phyloP scores from a whole-genome alignment of 2,329 filamentous ascomycete species.

The Aciculosporium take region DNA sequence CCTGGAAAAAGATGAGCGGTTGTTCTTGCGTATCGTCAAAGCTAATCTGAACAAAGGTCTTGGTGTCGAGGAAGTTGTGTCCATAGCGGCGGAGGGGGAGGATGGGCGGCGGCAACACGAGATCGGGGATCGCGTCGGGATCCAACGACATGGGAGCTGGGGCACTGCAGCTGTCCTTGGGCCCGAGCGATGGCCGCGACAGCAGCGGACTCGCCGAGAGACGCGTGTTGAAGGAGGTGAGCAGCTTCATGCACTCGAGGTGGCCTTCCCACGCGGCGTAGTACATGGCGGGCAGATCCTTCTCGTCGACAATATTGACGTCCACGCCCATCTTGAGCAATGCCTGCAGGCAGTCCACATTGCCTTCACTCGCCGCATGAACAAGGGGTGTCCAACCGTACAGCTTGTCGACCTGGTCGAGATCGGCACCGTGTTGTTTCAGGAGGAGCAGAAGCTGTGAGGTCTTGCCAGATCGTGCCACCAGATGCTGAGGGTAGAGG shows the following conservation, averaged over 20 bases:
- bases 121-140: conserved; percentile 75
- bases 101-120: conserved; percentile 87
- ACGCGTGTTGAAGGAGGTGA: conserved; percentile 45
- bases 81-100: conserved; percentile 90
- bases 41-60: conserved; percentile 85
- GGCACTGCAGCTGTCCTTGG: conserved; percentile 32
- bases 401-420: conserved; percentile 86
- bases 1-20: conserved; percentile 89
- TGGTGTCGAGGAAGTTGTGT: conserved; percentile 96
- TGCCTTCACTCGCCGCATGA: conserved; percentile 91
- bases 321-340: conserved; percentile 69
- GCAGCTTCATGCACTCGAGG: conserved; percentile 80
- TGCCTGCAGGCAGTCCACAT: conserved; percentile 72
- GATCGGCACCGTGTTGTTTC: conserved; percentile 72
- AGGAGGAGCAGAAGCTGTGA: conserved; percentile 68
- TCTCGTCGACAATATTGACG: conserved; percentile 74
- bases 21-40: conserved; percentile 66
- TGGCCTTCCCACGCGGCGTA: conserved; percentile 98
- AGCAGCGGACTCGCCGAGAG: conserved; percentile 29
- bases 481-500: conserved; percentile 90
- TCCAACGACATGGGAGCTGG: conserved; percentile 55
- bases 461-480: conserved; percentile 74
- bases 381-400: conserved; percentile 97
- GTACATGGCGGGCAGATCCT: conserved; percentile 87
- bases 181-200: conserved; percentile 27